Conservation (phyloP, 1,139 yeast genomes). For the Lodderomyces parapsilosis region DNA sequence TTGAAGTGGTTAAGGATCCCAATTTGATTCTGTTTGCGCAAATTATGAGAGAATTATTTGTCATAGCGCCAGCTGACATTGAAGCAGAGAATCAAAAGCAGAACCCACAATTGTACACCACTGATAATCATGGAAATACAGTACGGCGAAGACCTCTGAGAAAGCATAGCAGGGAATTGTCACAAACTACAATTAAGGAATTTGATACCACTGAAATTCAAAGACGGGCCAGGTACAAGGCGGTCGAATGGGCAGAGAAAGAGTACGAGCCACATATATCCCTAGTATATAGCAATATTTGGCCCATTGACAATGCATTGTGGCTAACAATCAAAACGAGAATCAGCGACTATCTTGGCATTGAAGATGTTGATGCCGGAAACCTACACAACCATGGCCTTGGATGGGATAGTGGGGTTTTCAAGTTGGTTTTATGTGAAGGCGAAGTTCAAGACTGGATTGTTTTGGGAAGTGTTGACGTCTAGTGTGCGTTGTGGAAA, state of each 20-base stretch:
- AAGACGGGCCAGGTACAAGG: slow-evolving; percentile 33
- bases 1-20: slow-evolving; percentile 55
- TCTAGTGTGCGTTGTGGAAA: too few relatives aligned
- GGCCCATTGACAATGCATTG: slow-evolving; percentile 70
- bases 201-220: slow-evolving; percentile 29
- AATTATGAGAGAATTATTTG: slow-evolving; percentile 70
- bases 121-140: slow-evolving; percentile 31
- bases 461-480: slow-evolving; percentile 58
- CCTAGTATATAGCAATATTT: slow-evolving; percentile 62
- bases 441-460: slow-evolving; percentile 77
- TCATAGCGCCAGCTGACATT: slow-evolving; percentile 38
- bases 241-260: slow-evolving; percentile 53
- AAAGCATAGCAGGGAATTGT: slow-evolving; percentile 15
- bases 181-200: slow-evolving; percentile 15
- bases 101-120: slow-evolving; percentile 43
- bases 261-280: slow-evolving; percentile 77
- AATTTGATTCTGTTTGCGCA: slow-evolving; percentile 65
- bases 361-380: slow-evolving; percentile 44
- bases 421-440: slow-evolving; percentile 69
- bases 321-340: slow-evolving; percentile 69
- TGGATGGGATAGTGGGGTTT: slow-evolving; percentile 67
- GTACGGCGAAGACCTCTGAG: slow-evolving; percentile 27
- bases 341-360: slow-evolving; percentile 64
- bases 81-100: slow-evolving; percentile 35
- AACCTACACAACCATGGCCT: slow-evolving; percentile 35